Conservation (phyloP, 129 eudicot genomes). For the Flaveria robusta region DNA sequence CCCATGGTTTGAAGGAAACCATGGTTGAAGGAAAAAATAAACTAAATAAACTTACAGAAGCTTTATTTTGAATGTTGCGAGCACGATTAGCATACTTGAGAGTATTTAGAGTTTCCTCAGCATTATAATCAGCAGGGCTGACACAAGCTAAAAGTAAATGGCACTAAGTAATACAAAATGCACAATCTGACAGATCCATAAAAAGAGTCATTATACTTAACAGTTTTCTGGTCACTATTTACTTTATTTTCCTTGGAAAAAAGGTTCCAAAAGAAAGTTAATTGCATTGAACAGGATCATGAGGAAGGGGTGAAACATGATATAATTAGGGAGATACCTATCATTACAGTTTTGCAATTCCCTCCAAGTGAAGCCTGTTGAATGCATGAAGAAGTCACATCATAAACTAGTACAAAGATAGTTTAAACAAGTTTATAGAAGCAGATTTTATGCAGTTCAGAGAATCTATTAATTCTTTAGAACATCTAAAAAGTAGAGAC, state of each 20-base stretch:
- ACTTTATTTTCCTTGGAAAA: slow-evolving; percentile 8
- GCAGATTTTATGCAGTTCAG: not conserved
- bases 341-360: slow-evolving; percentile 99
- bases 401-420: slow-evolving; percentile 11
- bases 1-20: not conserved
- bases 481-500: slow-evolving; percentile 19
- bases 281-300: not conserved
- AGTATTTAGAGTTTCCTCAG: slow-evolving; percentile 96
- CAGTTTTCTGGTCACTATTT: slow-evolving; percentile 11
- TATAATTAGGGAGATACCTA: slow-evolving; percentile 52
- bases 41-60: slow-evolving; percentile 69
- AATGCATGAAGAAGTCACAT: slow-evolving; percentile 21
- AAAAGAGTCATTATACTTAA: slow-evolving; percentile 14
- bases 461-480: not conserved
- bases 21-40: not conserved
- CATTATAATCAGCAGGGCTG: slow-evolving; percentile 97
- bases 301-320: not conserved
- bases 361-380: slow-evolving; percentile 99
- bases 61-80: slow-evolving; percentile 93
- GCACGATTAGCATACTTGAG: slow-evolving; percentile 99
- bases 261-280: slow-evolving; percentile 6
- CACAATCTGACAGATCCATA: slow-evolving; percentile 12
- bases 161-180: slow-evolving; percentile 26
- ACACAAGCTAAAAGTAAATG: slow-evolving; percentile 71
- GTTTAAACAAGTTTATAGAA: slow-evolving; percentile 15